Evolutionary conservation across 352 stramenopile genomes (phyloP), one percentile per base, ranked within the genome.

Genomic region (Pythium angustatum): DNA sequence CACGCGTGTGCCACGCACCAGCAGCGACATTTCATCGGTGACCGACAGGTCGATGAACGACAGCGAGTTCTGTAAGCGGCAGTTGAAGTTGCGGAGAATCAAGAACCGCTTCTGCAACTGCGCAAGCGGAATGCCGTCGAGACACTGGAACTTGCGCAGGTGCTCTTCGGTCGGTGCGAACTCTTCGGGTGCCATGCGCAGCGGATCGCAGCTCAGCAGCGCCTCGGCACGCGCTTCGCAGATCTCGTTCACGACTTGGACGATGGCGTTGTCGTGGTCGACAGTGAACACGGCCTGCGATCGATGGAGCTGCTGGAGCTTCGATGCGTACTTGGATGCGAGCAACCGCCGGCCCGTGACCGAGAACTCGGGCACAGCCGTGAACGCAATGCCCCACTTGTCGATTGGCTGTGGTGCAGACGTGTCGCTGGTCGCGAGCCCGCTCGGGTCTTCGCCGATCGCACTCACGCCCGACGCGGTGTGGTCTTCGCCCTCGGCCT

Each of bases 381-480:
- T 96, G 47, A 96, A 94, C 7, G 82, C 82, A 22, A 96, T 76
- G n/a, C 87, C 87, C 87, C 87, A 96, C 63, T 93, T 94, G 36
- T 94, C 81, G 11, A 78, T 62, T 3, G 56, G 62, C 47, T 69
- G 67, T 9, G 70, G 60, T 2, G 72, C 69, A 9, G 48, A 24
- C 4, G 3, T 21, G 31, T 73, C 66, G 47, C 10, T 45, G 15
- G 41, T 30, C 27, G 26, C 21, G 7, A 41, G 38, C 6, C 17
- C 43, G 50, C 27, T 47, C 12, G 30, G 17, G 21, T 49, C 56
- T 34, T 70, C 63, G 38, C 24, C 26, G 3, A 21, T 31, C 9
- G 21, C 31, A 53, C 21, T 54, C 11, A 24, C 17, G 6, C 60
- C 49, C 15, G 41, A 27, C 24, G 24, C 19, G 4, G 41, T 44